These are phyloP conservation scores for Lanzia echinophila DNA, from an alignment of 2,329 filamentous ascomycete genomes.

Conservation along the genomic window DNA sequence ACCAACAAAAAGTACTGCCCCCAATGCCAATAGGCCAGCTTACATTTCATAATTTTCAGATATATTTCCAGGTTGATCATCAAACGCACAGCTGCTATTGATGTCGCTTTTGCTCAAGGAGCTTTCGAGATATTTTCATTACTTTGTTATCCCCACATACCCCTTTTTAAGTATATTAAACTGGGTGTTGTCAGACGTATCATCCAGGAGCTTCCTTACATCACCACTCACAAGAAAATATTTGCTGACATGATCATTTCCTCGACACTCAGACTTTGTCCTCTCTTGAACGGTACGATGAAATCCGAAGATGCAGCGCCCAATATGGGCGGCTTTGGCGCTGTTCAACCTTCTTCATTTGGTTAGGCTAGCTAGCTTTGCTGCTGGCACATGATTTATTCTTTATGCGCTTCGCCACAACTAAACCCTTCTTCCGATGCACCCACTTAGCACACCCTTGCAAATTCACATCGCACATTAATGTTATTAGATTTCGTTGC, in stretches of 20 bases:
- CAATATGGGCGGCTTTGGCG: slow-evolving; percentile 52
- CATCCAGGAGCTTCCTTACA: not conserved
- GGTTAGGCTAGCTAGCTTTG: not conserved
- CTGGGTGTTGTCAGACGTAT: not conserved
- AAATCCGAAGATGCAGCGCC: slow-evolving; percentile 50
- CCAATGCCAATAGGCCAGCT: slow-evolving; percentile 9
- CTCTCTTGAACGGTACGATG: slow-evolving; percentile 77
- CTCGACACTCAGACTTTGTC: slow-evolving; percentile 58
- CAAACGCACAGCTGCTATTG: not conserved
- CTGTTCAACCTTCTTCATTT: slow-evolving; percentile 22
- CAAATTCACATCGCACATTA: no score
- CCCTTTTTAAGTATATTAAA: not conserved
- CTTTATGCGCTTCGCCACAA: not conserved
- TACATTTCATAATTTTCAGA: not conserved
- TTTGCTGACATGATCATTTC: slow-evolving; percentile 6
- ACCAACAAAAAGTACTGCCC: slow-evolving; percentile 85
- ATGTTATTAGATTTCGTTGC: no score
- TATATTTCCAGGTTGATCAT: slow-evolving; percentile 2
- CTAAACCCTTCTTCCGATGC: no score
- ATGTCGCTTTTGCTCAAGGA: slow-evolving; percentile 11
- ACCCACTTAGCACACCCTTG: no score
- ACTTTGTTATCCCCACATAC: not conserved
- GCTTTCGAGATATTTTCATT: not conserved
- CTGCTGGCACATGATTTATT: not conserved
- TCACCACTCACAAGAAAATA: not conserved